Evolutionary conservation across 495 filamentous ascomycete species (phyloP).

Genomic region (Aspergillus sclerotiicarbonarius): DNA sequence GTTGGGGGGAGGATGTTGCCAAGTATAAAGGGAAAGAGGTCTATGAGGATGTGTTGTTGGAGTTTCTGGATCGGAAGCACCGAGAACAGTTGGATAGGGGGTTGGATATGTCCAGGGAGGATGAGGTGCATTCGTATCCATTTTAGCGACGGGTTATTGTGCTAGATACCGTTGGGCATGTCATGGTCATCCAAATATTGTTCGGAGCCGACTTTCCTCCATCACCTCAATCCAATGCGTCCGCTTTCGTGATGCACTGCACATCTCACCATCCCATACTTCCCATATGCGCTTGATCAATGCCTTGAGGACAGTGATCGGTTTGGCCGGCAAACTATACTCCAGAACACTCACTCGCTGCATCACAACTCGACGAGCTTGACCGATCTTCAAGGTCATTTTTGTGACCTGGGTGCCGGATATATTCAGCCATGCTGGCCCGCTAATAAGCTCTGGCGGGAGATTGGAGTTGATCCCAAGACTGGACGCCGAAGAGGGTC

Average conservation of each 20-base stretch:
- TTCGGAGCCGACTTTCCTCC: constrained; percentile 2
- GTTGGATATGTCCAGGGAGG: constrained; percentile 57
- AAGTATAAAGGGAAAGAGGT: constrained; percentile 81
- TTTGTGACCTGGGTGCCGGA: not conserved
- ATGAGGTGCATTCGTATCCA: constrained; percentile 55
- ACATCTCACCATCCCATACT: not conserved
- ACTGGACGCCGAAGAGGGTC: not conserved
- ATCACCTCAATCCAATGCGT: constrained; percentile 11
- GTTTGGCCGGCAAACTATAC: constrained; percentile 1
- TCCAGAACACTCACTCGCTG: constrained; percentile 4
- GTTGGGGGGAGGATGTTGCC: constrained; percentile 84
- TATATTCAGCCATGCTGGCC: too few species aligned
- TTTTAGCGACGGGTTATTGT: too few species aligned
- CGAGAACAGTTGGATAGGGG: constrained; percentile 69
- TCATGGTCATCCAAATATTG: constrained; percentile 6
- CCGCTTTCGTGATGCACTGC: not conserved
- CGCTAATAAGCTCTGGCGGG: not conserved
- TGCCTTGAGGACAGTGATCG: constrained; percentile 1
- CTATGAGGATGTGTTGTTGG: constrained; percentile 75
- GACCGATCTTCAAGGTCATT: not conserved
- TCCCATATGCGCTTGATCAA: constrained; percentile 4
- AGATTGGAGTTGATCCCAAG: too few species aligned
- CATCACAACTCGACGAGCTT: constrained; percentile 1
- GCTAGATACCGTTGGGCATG: too few species aligned
- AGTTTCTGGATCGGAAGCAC: constrained; percentile 80